phyloP scores from a whole-genome alignment of 331 rosid species.

The Malus hybrid region DNA sequence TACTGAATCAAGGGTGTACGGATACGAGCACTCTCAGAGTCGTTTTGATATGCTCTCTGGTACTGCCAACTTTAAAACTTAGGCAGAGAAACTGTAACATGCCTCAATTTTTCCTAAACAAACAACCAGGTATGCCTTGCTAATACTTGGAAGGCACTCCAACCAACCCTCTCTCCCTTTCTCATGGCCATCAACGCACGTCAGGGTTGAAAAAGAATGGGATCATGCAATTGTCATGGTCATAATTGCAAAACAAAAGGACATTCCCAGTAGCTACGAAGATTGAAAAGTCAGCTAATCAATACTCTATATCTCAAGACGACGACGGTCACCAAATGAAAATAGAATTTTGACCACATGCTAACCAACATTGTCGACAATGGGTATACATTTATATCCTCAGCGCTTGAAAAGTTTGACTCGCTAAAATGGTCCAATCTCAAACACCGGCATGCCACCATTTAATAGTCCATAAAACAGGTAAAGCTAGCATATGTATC shows the following conservation, averaged over 20 bases:
- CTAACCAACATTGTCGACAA: neutral
- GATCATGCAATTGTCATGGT: neutral
- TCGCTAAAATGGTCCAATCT: neutral
- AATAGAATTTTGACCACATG: neutral
- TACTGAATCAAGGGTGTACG: neutral
- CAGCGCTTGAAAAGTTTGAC: neutral
- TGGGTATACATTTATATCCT: neutral
- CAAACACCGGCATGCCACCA: neutral
- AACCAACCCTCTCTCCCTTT: neutral
- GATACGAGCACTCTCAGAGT: neutral
- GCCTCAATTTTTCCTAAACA: neutral
- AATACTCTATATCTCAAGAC: neutral
- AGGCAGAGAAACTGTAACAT: neutral
- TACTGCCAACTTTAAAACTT: neutral
- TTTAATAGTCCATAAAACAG: neutral
- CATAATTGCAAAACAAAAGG: neutral
- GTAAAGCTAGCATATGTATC: neutral
- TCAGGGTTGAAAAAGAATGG: neutral
- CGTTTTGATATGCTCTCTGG: neutral
- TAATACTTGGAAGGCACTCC: neutral
- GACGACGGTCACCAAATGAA: neutral
- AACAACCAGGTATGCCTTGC: neutral
- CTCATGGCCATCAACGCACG: neutral
- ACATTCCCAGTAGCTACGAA: neutral
- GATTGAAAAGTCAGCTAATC: neutral